phyloP scores from a whole-genome alignment of 1,284 basidiomycete species.

The Cryptococcus amylolentus region DNA sequence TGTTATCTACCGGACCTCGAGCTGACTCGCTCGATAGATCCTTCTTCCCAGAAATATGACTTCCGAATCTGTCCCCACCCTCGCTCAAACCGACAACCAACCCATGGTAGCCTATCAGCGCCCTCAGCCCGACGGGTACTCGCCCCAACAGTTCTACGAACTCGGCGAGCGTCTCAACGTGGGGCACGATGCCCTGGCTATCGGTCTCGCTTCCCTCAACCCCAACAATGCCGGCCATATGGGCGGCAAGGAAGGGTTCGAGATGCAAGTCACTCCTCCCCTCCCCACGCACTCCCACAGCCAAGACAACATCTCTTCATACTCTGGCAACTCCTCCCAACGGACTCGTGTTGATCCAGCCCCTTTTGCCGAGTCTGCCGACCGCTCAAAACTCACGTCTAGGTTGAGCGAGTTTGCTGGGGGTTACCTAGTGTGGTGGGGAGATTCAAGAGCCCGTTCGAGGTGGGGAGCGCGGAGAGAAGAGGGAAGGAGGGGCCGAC shows the following conservation, averaged over 20 bases:
- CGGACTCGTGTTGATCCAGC: conserved; percentile 6
- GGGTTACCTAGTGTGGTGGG: conserved; percentile 20
- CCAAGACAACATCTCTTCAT: neutral
- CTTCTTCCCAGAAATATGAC: conserved; percentile 38
- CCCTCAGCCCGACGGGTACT: conserved; percentile 9
- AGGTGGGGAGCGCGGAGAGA: conserved; percentile 5
- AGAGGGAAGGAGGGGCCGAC: conserved; percentile 10
- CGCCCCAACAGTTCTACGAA: conserved; percentile 17
- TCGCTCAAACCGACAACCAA: conserved; percentile 10
- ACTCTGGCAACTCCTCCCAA: neutral
- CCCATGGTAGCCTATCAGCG: conserved; percentile 23
- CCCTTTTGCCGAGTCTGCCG: conserved; percentile 18
- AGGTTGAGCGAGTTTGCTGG: conserved; percentile 20
- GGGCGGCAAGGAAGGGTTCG: neutral
- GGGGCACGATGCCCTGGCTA: conserved; percentile 15
- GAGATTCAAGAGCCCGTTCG: conserved; percentile 25
- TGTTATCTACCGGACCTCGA: neutral
- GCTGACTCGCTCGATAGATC: conserved; percentile 14
- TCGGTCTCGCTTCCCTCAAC: neutral
- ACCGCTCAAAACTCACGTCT: conserved; percentile 10
- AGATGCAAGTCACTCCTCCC: conserved; percentile 11
- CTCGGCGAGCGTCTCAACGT: conserved; percentile 31
- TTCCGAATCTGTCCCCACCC: conserved; percentile 22
- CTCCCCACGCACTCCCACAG: neutral
- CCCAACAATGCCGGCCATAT: too few species aligned